Evolutionary conservation across 306 rosid genomes (phyloP), one percentile per base, ranked within the genome.

Genomic region (Alnus glutinosa): DNA sequence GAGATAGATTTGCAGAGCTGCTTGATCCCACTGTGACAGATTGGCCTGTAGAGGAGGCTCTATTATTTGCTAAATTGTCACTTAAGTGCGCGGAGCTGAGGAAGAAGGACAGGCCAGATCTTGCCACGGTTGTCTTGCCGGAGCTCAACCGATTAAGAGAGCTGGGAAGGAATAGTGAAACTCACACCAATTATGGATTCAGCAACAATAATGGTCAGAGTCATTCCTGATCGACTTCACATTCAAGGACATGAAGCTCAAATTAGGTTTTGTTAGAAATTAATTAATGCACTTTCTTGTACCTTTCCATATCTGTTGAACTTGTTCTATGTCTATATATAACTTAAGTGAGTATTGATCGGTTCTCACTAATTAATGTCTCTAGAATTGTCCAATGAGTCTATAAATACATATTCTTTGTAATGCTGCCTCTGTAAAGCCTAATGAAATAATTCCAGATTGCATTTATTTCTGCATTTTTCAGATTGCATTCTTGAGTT

Each of bases 41-140:
- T 84, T 96, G 99, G 97, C 99, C 97, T 0, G 46, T 91, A 15
- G 94, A 96, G 69, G 92, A 88, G 84, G 89, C 96, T 79, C 78
- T 85, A 50, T 74, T 79, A 44, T 91, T 91, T 77, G 93, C 97
- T 64, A 90, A 89, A 32, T 52, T 96, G 81, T 96, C 99, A 42
- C 73, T 96, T 69, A 42, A 74, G 4, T 95, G 99, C 59, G 78
- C 94, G 39, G 96, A 95, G 79, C 88, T 95, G 67, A 87, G 93
- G 84, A 93, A 91, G 88, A 95, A 80, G 84, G 98, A 93, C 71
- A 90, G 99, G 85, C 99, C 99, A 4, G 88, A 83, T 58, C 98
- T 95, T 86, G 93, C 92, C 59, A 81, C 80, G 2, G 91, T 83
- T 47, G 63, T 95, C 4, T 87, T 95, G 80, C 98, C 99, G 0